Evolutionary conservation across 495 filamentous ascomycete genomes (phyloP).

Genomic region (Articulospora tetracladia): DNA sequence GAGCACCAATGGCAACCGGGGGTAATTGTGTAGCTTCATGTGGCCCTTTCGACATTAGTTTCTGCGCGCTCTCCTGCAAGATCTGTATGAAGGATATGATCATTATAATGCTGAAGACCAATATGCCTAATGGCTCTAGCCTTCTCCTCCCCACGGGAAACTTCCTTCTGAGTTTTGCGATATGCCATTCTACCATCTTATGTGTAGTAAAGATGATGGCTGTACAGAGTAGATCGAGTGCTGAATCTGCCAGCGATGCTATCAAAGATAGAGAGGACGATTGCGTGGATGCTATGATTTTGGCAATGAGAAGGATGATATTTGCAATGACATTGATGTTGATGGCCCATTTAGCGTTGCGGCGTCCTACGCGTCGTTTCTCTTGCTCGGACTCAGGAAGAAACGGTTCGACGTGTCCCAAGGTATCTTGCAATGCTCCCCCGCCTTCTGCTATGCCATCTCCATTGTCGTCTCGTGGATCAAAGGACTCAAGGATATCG

Average conservation of each 20-base stretch:
- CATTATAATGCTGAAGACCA: conserved; percentile 52
- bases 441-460: conserved; percentile 41
- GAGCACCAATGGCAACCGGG: conserved; percentile 35
- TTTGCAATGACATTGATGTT: conserved; percentile 48
- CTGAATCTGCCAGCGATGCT: conserved; percentile 42
- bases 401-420: conserved; percentile 38
- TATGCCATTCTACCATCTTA: conserved; percentile 39
- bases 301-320: conserved; percentile 38
- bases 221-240: conserved; percentile 45
- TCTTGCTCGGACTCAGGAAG: conserved; percentile 45
- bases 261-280: conserved; percentile 44
- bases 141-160: conserved; percentile 44
- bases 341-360: conserved; percentile 46
- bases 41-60: conserved; percentile 31
- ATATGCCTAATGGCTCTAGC: conserved; percentile 44
- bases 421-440: conserved; percentile 33
- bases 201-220: conserved; percentile 45
- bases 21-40: conserved; percentile 31
- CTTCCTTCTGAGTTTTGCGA: conserved; percentile 31
- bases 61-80: conserved; percentile 41
- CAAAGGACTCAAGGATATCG: conserved; percentile 48
- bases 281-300: conserved; percentile 33
- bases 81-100: conserved; percentile 46
- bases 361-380: conserved; percentile 32
- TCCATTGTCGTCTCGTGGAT: conserved; percentile 43